Evolutionary conservation across 495 filamentous ascomycete genomes (phyloP).

Genomic region (Penicillium bialowiezense): DNA sequence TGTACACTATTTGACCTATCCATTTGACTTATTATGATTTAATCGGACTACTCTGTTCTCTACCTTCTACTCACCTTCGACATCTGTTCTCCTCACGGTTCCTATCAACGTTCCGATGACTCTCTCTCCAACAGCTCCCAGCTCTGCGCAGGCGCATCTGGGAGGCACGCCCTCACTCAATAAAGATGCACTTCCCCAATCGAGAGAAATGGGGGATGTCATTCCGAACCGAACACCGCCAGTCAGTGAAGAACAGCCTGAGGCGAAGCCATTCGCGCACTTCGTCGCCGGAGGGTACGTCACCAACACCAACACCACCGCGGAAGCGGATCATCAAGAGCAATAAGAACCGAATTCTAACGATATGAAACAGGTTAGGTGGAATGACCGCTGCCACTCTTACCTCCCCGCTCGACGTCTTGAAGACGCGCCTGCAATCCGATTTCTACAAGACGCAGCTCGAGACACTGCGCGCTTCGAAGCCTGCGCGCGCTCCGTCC

Average conservation of each 20-base stretch:
- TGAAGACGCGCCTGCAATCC: constrained; percentile 86
- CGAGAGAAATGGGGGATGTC: constrained; percentile 60
- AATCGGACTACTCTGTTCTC: not conserved
- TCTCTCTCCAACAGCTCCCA: constrained; percentile 19
- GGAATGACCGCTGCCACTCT: constrained; percentile 86
- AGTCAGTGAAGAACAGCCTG: constrained; percentile 41
- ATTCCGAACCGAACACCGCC: constrained; percentile 39
- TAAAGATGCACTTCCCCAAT: constrained; percentile 37
- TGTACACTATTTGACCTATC: constrained; percentile 3
- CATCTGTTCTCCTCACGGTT: not conserved
- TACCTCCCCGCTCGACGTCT: constrained; percentile 84
- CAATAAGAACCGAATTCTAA: not conserved
- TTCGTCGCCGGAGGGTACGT: constrained; percentile 81
- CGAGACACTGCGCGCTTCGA: constrained; percentile 38
- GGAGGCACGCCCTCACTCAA: constrained; percentile 5
- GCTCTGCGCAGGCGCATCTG: constrained; percentile 30
- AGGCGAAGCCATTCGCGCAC: constrained; percentile 82
- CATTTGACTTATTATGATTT: constrained; percentile 1
- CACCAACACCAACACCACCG: constrained; percentile 3
- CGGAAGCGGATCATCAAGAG: not conserved
- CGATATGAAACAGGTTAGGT: constrained; percentile 55
- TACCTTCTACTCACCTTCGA: not conserved
- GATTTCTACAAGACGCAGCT: constrained; percentile 81
- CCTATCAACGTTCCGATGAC: constrained; percentile 10
- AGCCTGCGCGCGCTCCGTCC: constrained; percentile 34